Base-by-base conservation (phyloP, 768 basidiomycete species). In the Stropharia rugosoannulata region DNA sequence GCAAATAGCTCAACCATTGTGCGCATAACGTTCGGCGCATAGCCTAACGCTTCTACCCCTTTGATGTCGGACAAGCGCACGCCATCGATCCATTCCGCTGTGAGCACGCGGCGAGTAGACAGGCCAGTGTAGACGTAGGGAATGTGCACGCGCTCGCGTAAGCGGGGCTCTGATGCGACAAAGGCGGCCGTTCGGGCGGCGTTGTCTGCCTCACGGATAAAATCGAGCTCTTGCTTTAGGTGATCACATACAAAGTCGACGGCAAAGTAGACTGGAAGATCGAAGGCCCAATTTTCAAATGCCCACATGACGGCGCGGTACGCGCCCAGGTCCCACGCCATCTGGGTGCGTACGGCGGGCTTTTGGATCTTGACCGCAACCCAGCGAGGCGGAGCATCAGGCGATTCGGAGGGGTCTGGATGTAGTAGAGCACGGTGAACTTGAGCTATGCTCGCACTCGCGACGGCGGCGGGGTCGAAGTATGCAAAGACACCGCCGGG, bases 331-430 rank as follows among this genome's bases (percentile, higher is more conserved):
- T 94, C 92, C 83, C 87, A 93, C 59, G 90, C 85, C 74, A 90
- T 87, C 73, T 97, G 95, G 61, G 82, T 90, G 49, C 79, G 80
- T 5, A 98, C 91, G 35, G 85, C 89, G 2, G 93, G 93, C 64
- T 95, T 96, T 74, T 97, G 93, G 18, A 92, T 78, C 73, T 98
- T 98, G 58, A 98, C 95, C 0, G 95, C 95, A 1, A 98, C 94
- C 82, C 87, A 88, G 36, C 80, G 74, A 32, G 74, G 78, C 53
- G 77, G 74, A 7, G 58, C 60, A 9, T 62, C 49, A 10, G 70
- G 75, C 5, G 71, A 63, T 25, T 42, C 62, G 11, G 70, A 75
- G 4, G 71, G 64, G 22, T 42, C 62, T 0, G 77, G 73, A 76
- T 80, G 77, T 13, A 80, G 61, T 50, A 77, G 79, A 4, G 95